These are phyloP conservation scores for Hippophae tibetana DNA, from an alignment of 306 rosid species.

Conservation along the genomic window DNA sequence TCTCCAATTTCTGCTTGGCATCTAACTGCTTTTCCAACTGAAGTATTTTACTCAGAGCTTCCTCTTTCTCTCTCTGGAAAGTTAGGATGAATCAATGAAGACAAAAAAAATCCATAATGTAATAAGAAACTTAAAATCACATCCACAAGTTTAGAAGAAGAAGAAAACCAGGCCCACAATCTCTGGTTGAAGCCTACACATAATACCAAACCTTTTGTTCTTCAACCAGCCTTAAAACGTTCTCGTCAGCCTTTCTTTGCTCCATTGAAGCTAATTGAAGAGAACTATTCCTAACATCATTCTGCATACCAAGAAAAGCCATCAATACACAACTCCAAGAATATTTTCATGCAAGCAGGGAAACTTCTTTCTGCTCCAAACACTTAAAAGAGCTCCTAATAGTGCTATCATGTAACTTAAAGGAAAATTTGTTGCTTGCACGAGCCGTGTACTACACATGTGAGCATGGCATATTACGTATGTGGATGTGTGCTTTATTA, in stretches of 20 bases:
- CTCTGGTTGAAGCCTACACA: slow-evolving; percentile 11
- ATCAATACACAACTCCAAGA: slow-evolving; percentile 14
- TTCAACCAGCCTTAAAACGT: slow-evolving; percentile 72
- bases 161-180: not conserved
- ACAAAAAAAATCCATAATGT: slow-evolving; percentile 10
- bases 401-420: not conserved
- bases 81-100: slow-evolving; percentile 10
- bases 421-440: not conserved
- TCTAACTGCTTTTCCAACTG: slow-evolving; percentile 76
- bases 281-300: slow-evolving; percentile 65
- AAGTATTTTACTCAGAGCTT: slow-evolving; percentile 68
- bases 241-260: slow-evolving; percentile 72
- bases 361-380: not conserved
- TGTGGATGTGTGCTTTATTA: too few relatives aligned
- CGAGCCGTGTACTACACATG: too few relatives aligned
- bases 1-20: slow-evolving; percentile 81
- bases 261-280: slow-evolving; percentile 75
- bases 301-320: slow-evolving; percentile 30
- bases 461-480: too few relatives aligned
- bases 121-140: not conserved
- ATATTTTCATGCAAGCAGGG: not conserved
- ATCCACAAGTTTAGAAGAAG: not conserved
- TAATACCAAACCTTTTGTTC: slow-evolving; percentile 63
- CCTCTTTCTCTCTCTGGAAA: slow-evolving; percentile 78
- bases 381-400: not conserved